These are phyloP conservation scores for Trichoderma hamatum DNA, from an alignment of 2,329 filamentous ascomycete species.

Conservation along the genomic window DNA sequence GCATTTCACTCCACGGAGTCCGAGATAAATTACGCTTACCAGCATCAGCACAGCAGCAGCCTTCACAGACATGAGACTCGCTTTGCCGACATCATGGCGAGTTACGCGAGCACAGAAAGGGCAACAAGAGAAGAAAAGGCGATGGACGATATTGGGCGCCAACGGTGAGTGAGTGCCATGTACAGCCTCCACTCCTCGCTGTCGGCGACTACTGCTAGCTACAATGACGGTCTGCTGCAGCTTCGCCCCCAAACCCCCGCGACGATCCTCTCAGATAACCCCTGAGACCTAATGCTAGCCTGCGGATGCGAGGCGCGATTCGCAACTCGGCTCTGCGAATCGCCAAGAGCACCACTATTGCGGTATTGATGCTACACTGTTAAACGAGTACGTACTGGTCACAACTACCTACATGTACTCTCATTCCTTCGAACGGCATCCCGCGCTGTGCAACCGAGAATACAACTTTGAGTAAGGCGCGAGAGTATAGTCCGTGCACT, in stretches of 20 bases:
- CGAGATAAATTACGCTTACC: slow-evolving; percentile 18
- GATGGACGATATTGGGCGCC: slow-evolving; percentile 11
- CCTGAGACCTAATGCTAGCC: slow-evolving; percentile 19
- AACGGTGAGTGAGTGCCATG: slow-evolving; percentile 12
- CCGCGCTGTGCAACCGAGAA: neutral
- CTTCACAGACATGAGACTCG: neutral
- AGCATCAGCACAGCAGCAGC: slow-evolving; percentile 11
- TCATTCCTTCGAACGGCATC: neutral
- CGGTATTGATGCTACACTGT: neutral
- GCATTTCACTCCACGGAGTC: slow-evolving; percentile 3
- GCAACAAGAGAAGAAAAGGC: neutral
- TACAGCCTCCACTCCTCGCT: slow-evolving; percentile 11
- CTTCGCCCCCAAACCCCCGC: slow-evolving; percentile 19
- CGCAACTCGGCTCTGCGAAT: slow-evolving; percentile 2
- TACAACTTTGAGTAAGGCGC: neutral
- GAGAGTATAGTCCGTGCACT: neutral
- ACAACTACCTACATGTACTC: neutral
- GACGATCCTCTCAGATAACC: slow-evolving; percentile 24
- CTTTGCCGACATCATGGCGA: neutral
- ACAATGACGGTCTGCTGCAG: slow-evolving; percentile 23
- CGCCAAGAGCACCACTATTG: neutral
- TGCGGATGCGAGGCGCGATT: slow-evolving; percentile 4
- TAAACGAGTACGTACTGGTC: neutral
- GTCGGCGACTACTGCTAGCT: slow-evolving; percentile 3
- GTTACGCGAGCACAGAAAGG: neutral